These are phyloP conservation scores for Zymoseptoria crescenta DNA, from an alignment of 2,329 filamentous ascomycete species.

Conservation along the genomic window DNA sequence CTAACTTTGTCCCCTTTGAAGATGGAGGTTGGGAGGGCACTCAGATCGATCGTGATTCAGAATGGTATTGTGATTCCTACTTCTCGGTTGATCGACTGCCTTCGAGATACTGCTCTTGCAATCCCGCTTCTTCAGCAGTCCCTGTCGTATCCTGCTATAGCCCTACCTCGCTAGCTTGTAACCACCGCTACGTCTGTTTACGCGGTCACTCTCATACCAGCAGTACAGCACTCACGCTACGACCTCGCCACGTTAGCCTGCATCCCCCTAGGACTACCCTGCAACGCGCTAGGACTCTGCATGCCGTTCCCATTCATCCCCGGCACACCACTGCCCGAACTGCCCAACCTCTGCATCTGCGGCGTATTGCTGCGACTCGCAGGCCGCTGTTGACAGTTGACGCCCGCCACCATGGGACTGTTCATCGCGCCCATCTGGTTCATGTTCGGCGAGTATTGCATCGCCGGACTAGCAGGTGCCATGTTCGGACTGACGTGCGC, in stretches of 20 bases:
- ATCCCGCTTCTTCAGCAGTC: neutral
- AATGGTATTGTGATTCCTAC: no score
- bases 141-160: neutral
- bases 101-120: neutral
- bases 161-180: no score
- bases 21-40: no score
- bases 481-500: conserved; percentile 25
- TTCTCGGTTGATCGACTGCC: no score
- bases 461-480: conserved; percentile 15
- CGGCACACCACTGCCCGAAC: conserved; percentile 22
- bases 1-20: no score
- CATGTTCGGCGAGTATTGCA: conserved; percentile 17
- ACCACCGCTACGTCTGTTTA: neutral
- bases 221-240: neutral
- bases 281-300: conserved; percentile 26
- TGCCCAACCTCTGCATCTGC: conserved; percentile 27
- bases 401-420: conserved; percentile 1
- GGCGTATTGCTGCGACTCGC: conserved; percentile 27
- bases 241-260: conserved; percentile 26
- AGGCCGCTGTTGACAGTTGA: conserved; percentile 13
- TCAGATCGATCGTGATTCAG: no score
- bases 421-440: conserved; percentile 9
- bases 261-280: conserved; percentile 27
- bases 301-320: conserved; percentile 18
- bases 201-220: neutral